Evolutionary conservation across 2,329 filamentous ascomycete genomes (phyloP), one percentile per base, ranked within the genome.

Genomic region (Aspergillus sp.): DNA sequence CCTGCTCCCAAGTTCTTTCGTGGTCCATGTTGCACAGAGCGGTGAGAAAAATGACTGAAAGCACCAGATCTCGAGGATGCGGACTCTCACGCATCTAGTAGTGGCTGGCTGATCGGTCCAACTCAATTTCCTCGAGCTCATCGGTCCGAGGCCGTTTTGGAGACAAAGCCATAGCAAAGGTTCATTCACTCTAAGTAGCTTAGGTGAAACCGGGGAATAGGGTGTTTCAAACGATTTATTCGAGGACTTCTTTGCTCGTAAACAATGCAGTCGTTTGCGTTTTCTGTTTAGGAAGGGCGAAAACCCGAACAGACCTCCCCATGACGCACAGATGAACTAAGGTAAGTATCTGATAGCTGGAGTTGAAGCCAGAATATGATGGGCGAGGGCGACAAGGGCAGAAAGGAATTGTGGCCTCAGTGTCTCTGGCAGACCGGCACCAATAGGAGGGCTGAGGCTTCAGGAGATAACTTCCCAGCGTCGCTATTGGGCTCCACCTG

Each of bases 381-480:
- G 45, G 14, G 41, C 40, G 31, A 39, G 37, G 21, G 47, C 6
- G 35, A 17, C 41, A 52, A 61, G 39, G 47, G 52, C 58, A 61
- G 57, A 35, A 55, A 21, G 55, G 60, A 56, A 39, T 52, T 56
- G 54, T 45, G n/a, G 44, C 50, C 37, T 40, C 52, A 56, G 31
- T 15, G 46, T 12, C 46, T 50, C 27, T 9, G 17, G 45, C 49
- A 31, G 25, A 27, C 57, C 57, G 56, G 54, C 58, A 55, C 61
- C 62, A 64, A 68, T 68, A 60, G 62, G 62, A 61, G 55, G 17
- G 25, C 44, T 33, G 41, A 33, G 33, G 52, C 41, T 21, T 17
- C 21, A 57, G 64, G 66, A 67, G 65, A 68, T 60, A 43, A 53
- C 23, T 64, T 65, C 66, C 67, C 56, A 52, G 44, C 53, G 40